Conservation (phyloP, 176 grass and related monocot species). For the Paspalum notatum region DNA sequence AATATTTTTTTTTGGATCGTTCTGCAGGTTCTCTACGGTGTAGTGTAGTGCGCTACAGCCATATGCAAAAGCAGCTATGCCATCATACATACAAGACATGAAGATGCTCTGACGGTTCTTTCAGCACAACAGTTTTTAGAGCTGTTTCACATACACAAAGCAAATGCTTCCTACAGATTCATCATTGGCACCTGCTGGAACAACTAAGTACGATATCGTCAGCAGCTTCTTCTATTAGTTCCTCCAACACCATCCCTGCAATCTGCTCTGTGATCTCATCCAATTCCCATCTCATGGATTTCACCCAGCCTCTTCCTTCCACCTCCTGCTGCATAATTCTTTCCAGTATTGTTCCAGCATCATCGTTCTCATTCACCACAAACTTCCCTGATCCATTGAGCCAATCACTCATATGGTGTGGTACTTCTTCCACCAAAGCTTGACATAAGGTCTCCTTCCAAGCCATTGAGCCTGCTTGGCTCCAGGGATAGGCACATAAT, state of each 20-base stretch:
- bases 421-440: conserved; percentile 54
- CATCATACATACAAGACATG: conserved; percentile 33
- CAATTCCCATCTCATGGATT: conserved; percentile 52
- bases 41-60: background rate
- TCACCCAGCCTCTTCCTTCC: conserved; percentile 55
- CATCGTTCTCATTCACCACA: conserved; percentile 27
- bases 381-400: conserved; percentile 44
- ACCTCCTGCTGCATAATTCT: conserved; percentile 67
- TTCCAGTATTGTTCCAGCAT: conserved; percentile 45
- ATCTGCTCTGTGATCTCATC: conserved; percentile 62
- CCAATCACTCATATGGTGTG: conserved; percentile 59
- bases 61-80: conserved; percentile 40
- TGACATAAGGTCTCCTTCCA: conserved; percentile 12
- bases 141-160: conserved; percentile 25
- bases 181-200: conserved; percentile 19
- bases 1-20: background rate
- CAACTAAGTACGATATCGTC: conserved; percentile 43
- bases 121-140: conserved; percentile 34
- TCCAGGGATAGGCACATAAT: conserved; percentile 46
- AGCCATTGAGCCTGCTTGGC: conserved; percentile 12
- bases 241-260: conserved; percentile 54
- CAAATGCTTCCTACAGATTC: conserved; percentile 48
- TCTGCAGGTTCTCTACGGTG: background rate
- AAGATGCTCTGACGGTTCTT: conserved; percentile 25
- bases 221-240: conserved; percentile 63